These are phyloP conservation scores for Castanopsis chinensis DNA, from an alignment of 306 rosid species.

Conservation along the genomic window DNA sequence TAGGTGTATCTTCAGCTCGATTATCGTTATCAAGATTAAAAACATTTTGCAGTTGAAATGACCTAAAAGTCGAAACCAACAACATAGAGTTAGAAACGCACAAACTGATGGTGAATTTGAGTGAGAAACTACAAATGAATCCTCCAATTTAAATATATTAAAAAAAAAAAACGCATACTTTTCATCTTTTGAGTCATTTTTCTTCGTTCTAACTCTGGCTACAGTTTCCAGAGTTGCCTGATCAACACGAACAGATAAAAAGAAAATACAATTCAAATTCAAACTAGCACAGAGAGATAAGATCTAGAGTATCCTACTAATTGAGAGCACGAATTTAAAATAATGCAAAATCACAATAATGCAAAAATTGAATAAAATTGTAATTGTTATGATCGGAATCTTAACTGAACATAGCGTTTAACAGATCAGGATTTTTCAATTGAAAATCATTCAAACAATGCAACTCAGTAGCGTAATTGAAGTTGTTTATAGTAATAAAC, in stretches of 20 bases:
- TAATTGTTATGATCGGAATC: conserved; percentile 1
- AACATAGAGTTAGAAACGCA: conserved; percentile 3
- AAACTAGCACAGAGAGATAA: neutral
- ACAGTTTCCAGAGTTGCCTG: conserved; percentile 99
- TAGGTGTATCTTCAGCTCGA: conserved; percentile 92
- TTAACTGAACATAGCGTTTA: neutral
- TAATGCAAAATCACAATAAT: neutral
- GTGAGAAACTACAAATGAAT: conserved; percentile 16
- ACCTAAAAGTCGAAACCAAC: conserved; percentile 44
- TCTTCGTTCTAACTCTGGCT: conserved; percentile 93
- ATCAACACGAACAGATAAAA: conserved; percentile 31
- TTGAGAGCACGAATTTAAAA: conserved; percentile 11
- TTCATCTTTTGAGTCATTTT: conserved; percentile 94
- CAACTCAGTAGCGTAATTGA: neutral
- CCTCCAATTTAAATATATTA: neutral
- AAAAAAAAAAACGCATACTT: conserved; percentile 42
- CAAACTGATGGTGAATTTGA: neutral
- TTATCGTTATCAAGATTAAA: conserved; percentile 80
- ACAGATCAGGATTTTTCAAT: neutral
- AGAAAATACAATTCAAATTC: conserved; percentile 8
- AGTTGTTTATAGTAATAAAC: neutral
- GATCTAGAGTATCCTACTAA: neutral
- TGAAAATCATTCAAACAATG: neutral
- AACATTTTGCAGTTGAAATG: conserved; percentile 75
- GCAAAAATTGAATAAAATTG: neutral